Evolutionary conservation across 768 basidiomycete species (phyloP), one percentile per base, ranked within the genome.

Genomic region (Leucosporidium creatinivorum): DNA sequence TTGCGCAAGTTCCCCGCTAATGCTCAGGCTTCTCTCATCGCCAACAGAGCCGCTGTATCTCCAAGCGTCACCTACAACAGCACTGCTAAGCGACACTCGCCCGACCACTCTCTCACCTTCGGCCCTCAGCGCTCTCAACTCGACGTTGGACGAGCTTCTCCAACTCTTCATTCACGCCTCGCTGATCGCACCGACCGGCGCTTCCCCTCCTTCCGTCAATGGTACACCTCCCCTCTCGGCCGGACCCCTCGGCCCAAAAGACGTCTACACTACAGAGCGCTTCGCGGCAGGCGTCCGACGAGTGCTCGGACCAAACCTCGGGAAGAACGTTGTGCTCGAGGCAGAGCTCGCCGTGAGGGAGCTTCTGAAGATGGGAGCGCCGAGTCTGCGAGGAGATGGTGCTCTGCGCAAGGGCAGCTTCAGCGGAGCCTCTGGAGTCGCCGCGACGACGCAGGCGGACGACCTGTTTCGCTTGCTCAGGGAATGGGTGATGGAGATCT

Each of bases 291-390:
- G 62, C 7, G 86, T 86, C 65, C 79, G 92, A 49, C 82, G 89
- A 66, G 86, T 83, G 75, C 81, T 89, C 50, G 80, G 92, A 33
- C 88, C 90, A 12, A 90, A 88, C 8, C 82, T 96, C 55, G 93
- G 92, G 58, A 91, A 96, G 79, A 89, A 93, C 76, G 92, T 92
- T 4, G 81, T 94, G 23, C 81, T 93, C 58, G 93, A 97, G 79
- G 93, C 93, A 0, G 93, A 97, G 76, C 82, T 97, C 52, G 93
- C 96, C 77, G 78, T 96, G 56, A 83, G 90, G 75, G 90, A 90
- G 12, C 93, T 93, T 80, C 33, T 69, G 1, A 55, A 58, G 1
- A 39, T 61, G 44, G 66, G 60, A 1, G n/a, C 48, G 1, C 65
- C 62, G 0, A 49, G 58, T 12, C 17, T 88, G 87, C 84, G 90